A percentile compares a stretch with the other conserved stretches of the same genome.
phyloP scores from a whole-genome alignment of 441 rosid genomes.

The Kokia cookei region DNA sequence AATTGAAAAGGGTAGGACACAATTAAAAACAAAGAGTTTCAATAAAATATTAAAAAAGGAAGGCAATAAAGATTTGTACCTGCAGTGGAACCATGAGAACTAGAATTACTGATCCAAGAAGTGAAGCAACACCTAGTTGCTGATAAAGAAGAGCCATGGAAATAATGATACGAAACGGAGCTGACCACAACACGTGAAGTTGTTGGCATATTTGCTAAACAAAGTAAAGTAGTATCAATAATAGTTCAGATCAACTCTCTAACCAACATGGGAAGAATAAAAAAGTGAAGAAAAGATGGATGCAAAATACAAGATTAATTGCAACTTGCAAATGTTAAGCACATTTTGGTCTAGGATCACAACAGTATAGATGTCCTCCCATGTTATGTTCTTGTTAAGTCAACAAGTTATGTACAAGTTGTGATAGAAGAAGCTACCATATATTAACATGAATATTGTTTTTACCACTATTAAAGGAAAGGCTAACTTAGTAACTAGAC shows the following conservation, averaged over 20 bases:
- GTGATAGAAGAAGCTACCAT: not conserved
- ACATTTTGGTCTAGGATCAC: not conserved
- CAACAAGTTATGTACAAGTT: not conserved
- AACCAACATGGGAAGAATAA: not conserved
- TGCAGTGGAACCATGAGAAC: conserved; percentile 75
- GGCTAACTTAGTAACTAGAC: not conserved
- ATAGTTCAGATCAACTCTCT: not conserved
- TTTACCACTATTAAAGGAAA: not conserved
- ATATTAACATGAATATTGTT: not conserved
- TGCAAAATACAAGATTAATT: not conserved
- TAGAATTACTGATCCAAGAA: conserved; percentile 64
- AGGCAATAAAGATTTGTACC: conserved; percentile 26
- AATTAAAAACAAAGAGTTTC: not conserved
- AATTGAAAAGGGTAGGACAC: not conserved
- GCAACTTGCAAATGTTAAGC: not conserved
- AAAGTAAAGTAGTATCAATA: conserved; percentile 1
- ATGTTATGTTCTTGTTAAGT: not conserved
- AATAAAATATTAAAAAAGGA: not conserved
- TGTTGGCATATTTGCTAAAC: conserved; percentile 74
- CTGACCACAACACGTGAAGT: conserved; percentile 85
- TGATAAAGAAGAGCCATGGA: conserved; percentile 87
- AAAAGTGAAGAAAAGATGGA: not conserved
- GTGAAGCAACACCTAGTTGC: conserved; percentile 83
- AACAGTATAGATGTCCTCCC: not conserved
- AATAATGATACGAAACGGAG: conserved; percentile 80